Conservation (phyloP, 148 eudicot genomes). For the Mesembryanthemum crystallinum region DNA sequence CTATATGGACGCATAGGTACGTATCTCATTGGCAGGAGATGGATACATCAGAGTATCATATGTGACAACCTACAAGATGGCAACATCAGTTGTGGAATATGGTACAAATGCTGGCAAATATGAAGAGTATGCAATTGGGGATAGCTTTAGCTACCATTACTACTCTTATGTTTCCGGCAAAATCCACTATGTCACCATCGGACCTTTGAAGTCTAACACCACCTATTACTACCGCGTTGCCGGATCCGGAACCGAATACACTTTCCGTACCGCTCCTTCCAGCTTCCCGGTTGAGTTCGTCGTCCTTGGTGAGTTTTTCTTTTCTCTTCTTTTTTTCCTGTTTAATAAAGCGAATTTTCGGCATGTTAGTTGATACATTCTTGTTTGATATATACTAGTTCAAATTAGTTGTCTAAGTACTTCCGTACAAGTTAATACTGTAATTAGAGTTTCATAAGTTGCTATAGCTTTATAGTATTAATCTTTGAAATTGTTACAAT, state of each 20-base stretch:
- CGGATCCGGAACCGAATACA: conserved; percentile 58
- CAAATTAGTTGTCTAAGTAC: no score
- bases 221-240: conserved; percentile 70
- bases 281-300: conserved; percentile 64
- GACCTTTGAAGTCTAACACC: conserved; percentile 60
- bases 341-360: no score
- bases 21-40: conserved; percentile 67
- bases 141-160: conserved; percentile 53
- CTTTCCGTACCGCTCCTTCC: conserved; percentile 66
- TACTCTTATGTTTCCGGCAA: conserved; percentile 64
- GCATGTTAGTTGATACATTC: no score
- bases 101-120: conserved; percentile 53
- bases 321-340: neutral
- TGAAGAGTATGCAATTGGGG: conserved; percentile 48
- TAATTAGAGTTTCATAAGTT: no score
- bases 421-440: no score
- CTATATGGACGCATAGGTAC: conserved; percentile 50
- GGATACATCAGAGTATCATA: conserved; percentile 72
- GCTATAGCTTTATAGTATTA: no score
- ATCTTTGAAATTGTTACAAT: no score
- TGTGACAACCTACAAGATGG: conserved; percentile 51
- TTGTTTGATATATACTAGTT: no score
- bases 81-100: conserved; percentile 61
- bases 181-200: conserved; percentile 70
- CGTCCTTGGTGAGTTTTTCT: conserved; percentile 45